Evolutionary conservation across 2,329 filamentous ascomycete species (phyloP).

Genomic region (Penicillium sp.): DNA sequence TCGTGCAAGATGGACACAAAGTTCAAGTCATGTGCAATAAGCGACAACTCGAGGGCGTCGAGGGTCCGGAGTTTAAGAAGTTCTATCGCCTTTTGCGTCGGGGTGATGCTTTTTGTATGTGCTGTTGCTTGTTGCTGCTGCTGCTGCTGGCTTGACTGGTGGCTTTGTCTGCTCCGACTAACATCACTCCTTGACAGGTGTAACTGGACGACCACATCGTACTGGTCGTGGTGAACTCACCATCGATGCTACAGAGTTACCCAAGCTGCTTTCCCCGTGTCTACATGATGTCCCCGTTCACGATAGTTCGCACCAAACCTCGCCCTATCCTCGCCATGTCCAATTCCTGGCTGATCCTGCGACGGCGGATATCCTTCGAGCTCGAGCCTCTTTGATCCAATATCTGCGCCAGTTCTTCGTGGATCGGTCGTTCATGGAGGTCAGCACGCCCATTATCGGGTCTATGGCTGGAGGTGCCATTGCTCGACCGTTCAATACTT

Average conservation of each 20-base stretch:
- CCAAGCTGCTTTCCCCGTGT: conserved; percentile 75
- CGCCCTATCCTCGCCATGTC: conserved; percentile 78
- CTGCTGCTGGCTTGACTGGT: conserved; percentile 31
- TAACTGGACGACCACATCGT: conserved; percentile 72
- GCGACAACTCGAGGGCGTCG: conserved; percentile 48
- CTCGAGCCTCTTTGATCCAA: conserved; percentile 76
- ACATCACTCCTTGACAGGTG: conserved; percentile 53
- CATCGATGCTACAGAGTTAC: conserved; percentile 70
- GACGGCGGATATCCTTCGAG: conserved; percentile 71
- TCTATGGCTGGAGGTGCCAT: conserved; percentile 83
- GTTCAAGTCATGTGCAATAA: conserved; percentile 80
- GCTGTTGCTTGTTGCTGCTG: conserved; percentile 35
- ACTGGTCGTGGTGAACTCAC: conserved; percentile 79
- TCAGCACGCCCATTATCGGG: conserved; percentile 87
- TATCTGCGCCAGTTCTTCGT: conserved; percentile 77
- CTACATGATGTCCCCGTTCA: conserved; percentile 78
- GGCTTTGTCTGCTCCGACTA: conserved; percentile 11
- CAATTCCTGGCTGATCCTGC: conserved; percentile 80
- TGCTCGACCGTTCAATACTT: conserved; percentile 84
- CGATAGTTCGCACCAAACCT: conserved; percentile 73
- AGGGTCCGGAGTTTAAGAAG: conserved; percentile 59
- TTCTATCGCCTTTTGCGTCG: conserved; percentile 72
- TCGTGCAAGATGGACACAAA: conserved; percentile 73
- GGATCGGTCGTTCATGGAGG: conserved; percentile 76
- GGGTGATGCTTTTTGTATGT: conserved; percentile 84